phyloP scores from a whole-genome alignment of 2,329 filamentous ascomycete species.

The Emergomyces pasteurianus region DNA sequence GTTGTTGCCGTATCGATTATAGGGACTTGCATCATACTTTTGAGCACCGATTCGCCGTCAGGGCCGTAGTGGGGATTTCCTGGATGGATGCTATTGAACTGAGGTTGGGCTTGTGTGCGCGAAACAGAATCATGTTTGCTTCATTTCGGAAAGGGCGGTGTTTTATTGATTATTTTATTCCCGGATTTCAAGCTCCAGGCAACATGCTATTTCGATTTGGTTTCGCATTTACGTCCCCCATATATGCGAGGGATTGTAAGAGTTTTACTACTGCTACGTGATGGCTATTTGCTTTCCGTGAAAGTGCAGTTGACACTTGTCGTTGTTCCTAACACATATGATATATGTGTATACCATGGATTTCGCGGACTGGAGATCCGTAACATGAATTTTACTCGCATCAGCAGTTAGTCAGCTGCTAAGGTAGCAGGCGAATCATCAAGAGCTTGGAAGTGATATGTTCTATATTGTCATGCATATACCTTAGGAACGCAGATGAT shows the following conservation, averaged over 20 bases:
- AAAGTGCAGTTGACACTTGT: not conserved
- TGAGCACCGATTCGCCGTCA: conserved; percentile 25
- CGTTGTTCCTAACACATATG: not conserved
- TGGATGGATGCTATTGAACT: not conserved
- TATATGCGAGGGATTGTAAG: not conserved
- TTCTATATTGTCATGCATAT: not conserved
- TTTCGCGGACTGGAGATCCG: not conserved
- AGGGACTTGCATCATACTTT: conserved; percentile 33
- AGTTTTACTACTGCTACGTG: not conserved
- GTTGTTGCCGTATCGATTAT: conserved; percentile 33
- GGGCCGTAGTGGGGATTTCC: not conserved
- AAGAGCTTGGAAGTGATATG: not conserved
- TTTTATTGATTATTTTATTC: not conserved
- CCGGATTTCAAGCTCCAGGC: not conserved
- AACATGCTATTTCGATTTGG: not conserved
- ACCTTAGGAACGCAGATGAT: not conserved
- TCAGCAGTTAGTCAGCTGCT: not conserved
- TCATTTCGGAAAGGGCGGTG: not conserved
- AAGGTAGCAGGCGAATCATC: not conserved
- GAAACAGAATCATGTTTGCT: not conserved
- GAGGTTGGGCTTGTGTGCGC: not conserved
- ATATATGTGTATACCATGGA: not conserved
- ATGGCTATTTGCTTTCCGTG: not conserved
- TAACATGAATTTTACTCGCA: not conserved
- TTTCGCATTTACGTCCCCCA: not conserved